Evolutionary conservation across 2,329 filamentous ascomycete genomes (phyloP).

Genomic region (Huntiella bhutanensis): DNA sequence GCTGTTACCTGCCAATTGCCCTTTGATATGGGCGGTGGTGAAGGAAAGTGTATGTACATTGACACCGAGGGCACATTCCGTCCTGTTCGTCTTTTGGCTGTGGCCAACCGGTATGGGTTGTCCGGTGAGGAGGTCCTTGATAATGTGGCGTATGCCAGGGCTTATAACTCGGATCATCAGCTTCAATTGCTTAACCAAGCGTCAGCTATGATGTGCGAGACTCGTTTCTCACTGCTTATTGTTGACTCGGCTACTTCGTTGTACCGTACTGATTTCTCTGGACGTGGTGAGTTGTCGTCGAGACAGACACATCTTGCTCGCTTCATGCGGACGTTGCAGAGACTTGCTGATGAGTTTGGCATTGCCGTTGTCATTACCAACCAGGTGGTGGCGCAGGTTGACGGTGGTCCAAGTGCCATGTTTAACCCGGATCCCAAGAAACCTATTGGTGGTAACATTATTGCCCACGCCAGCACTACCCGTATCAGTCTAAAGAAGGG

Average conservation of each 20-base stretch:
- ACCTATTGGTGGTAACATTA: slow-evolving; percentile 96
- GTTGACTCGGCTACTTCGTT: slow-evolving; percentile 92
- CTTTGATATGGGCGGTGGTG: slow-evolving; percentile 96
- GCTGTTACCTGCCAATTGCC: slow-evolving; percentile 94
- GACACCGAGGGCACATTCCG: slow-evolving; percentile 96
- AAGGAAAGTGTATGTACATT: slow-evolving; percentile 96
- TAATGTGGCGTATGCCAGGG: slow-evolving; percentile 93
- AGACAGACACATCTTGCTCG: slow-evolving; percentile 77
- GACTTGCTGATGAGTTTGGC: slow-evolving; percentile 67
- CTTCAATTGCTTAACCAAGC: slow-evolving; percentile 88
- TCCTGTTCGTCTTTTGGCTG: slow-evolving; percentile 73
- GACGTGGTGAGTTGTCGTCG: slow-evolving; percentile 90
- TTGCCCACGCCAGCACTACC: slow-evolving; percentile 92
- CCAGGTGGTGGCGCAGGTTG: slow-evolving; percentile 94
- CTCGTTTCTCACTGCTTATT: slow-evolving; percentile 82
- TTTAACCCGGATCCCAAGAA: slow-evolving; percentile 99
- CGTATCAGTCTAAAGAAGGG: slow-evolving; percentile 91
- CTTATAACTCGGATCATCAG: slow-evolving; percentile 97
- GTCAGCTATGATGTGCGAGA: slow-evolving; percentile 98
- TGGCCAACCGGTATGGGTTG: slow-evolving; percentile 84
- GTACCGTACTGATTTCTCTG: slow-evolving; percentile 90
- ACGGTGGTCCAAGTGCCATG: slow-evolving; percentile 90
- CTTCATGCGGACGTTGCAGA: slow-evolving; percentile 69
- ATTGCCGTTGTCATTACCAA: slow-evolving; percentile 98
- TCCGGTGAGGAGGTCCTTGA: slow-evolving; percentile 95